A percentile compares a stretch with the other conserved stretches of the same genome.
phyloP scores from a whole-genome alignment of 176 grass and related monocot species.

The Rhynchospora breviuscula region DNA sequence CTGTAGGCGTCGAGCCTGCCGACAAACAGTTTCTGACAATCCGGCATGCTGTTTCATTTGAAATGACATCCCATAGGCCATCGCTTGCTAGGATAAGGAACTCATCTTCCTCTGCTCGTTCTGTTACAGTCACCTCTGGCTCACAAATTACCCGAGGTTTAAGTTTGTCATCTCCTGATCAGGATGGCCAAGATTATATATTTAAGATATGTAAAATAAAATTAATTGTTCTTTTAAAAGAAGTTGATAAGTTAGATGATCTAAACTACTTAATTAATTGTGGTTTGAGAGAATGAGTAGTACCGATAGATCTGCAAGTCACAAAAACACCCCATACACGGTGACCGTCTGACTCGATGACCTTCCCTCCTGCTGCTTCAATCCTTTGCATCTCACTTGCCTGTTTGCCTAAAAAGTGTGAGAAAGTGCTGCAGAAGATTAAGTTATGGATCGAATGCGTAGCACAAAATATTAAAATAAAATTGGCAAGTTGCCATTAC shows the following conservation, averaged over 20 bases:
- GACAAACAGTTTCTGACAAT: slow-evolving; percentile 41
- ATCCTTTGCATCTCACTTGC: slow-evolving; percentile 52
- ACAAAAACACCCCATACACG: slow-evolving; percentile 59
- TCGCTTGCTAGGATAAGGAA: slow-evolving; percentile 67
- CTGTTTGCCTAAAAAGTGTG: slow-evolving; percentile 78
- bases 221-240: no score
- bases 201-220: no score
- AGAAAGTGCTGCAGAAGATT: no score
- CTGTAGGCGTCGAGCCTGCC: slow-evolving; percentile 14
- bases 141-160: slow-evolving; percentile 60
- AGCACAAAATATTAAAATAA: no score
- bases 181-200: no score
- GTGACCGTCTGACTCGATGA: slow-evolving; percentile 57
- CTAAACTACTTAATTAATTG: no score
- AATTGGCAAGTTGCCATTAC: no score
- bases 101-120: slow-evolving; percentile 48
- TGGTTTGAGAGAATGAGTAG: no score
- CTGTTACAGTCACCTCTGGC: slow-evolving; percentile 51
- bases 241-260: no score
- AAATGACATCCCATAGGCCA: slow-evolving; percentile 72
- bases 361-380: slow-evolving; percentile 50
- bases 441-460: no score
- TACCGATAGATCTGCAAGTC: slow-evolving; percentile 72
- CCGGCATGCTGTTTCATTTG: slow-evolving; percentile 52
- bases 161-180: slow-evolving; percentile 64